Evolutionary conservation across 139 green algal genomes (phyloP).

Genomic region (Chlorella sp.): DNA sequence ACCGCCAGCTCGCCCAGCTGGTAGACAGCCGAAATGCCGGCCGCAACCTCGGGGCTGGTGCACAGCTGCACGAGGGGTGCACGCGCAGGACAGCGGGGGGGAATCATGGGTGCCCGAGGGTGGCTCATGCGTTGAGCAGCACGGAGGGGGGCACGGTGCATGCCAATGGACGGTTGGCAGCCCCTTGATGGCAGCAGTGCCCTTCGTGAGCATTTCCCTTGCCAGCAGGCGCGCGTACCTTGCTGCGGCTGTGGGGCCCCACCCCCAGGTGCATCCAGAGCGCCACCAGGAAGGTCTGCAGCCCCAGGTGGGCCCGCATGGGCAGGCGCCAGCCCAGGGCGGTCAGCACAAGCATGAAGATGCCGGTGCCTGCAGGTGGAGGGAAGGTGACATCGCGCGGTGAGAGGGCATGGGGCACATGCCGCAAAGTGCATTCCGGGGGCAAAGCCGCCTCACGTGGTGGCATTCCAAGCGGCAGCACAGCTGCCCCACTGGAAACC

Average conservation of each 20-base stretch:
- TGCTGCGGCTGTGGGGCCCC: conserved; percentile 9
- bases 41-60: neutral
- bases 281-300: neutral
- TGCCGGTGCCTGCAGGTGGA: conserved; percentile 6
- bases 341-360: neutral
- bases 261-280: conserved; percentile 8
- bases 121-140: too few species aligned
- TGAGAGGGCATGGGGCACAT: neutral
- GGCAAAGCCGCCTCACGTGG: too few species aligned
- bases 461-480: too few species aligned
- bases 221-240: neutral
- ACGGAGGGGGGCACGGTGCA: too few species aligned
- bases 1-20: neutral
- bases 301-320: neutral
- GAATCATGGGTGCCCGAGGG: too few species aligned
- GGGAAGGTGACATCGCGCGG: neutral
- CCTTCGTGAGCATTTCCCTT: too few species aligned
- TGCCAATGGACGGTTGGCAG: neutral
- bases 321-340: conserved; percentile 15
- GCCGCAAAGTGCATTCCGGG: too few species aligned
- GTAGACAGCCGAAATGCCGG: neutral
- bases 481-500: too few species aligned
- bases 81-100: too few species aligned
- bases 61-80: neutral
- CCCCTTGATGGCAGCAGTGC: too few species aligned